A percentile compares a stretch with the other conserved stretches of the same genome.
Evolutionary conservation across 2,329 filamentous ascomycete species (phyloP).

Genomic region (Xylaria sp.): DNA sequence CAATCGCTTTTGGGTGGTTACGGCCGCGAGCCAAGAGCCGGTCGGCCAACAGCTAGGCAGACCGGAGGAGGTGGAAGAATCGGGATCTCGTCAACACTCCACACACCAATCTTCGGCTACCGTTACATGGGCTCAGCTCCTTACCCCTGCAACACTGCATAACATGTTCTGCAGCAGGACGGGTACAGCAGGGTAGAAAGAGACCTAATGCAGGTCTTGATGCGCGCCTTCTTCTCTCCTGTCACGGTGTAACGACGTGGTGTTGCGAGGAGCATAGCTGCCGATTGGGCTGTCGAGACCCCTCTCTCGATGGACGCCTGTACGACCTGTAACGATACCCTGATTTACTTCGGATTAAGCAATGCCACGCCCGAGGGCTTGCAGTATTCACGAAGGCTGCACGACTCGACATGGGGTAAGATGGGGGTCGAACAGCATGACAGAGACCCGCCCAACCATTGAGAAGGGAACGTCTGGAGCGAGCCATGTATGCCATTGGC

Average conservation of each 20-base stretch:
- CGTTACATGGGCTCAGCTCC: constrained; percentile 34
- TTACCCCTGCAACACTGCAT: constrained; percentile 33
- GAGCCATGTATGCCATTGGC: constrained; percentile 24
- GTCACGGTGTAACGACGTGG: constrained; percentile 33
- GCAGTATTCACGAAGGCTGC: constrained; percentile 31
- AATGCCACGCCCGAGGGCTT: constrained; percentile 28
- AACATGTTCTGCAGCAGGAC: constrained; percentile 26
- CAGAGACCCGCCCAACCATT: constrained; percentile 28
- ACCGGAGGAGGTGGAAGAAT: constrained; percentile 31
- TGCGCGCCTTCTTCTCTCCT: constrained; percentile 29
- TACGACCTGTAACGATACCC: constrained; percentile 24
- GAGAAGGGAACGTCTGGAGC: constrained; percentile 26
- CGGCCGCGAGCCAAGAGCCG: constrained; percentile 26
- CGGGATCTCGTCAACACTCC: constrained; percentile 32
- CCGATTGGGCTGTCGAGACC: constrained; percentile 40
- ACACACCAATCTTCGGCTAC: constrained; percentile 32
- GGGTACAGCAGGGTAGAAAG: constrained; percentile 28
- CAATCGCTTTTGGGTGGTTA: constrained; percentile 30
- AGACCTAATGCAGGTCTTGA: constrained; percentile 38
- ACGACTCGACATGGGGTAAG: constrained; percentile 32
- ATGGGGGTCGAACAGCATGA: constrained; percentile 36
- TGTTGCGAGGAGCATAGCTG: constrained; percentile 34
- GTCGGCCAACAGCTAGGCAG: constrained; percentile 22
- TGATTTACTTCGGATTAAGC: constrained; percentile 30
- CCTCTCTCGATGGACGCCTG: constrained; percentile 24